These are phyloP conservation scores for Flaveria linearis DNA, from an alignment of 129 eudicot species.

Conservation along the genomic window DNA sequence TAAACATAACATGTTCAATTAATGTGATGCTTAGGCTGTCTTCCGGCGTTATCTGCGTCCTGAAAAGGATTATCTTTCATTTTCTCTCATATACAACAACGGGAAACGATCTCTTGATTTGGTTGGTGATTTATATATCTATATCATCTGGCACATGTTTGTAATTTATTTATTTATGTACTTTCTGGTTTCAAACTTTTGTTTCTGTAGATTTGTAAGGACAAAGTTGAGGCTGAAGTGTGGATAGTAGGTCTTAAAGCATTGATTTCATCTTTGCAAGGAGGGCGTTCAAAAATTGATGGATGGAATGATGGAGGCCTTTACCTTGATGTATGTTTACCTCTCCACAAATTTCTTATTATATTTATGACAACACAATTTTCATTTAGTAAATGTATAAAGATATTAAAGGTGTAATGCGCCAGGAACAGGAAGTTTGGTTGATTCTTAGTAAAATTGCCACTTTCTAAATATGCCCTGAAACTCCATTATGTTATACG, in stretches of 20 bases:
- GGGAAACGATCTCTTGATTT: constrained; percentile 91
- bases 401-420: background rate
- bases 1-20: background rate
- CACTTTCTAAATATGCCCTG: too few species aligned
- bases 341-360: background rate
- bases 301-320: constrained; percentile 95
- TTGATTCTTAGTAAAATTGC: too few species aligned
- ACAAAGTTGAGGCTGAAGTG: constrained; percentile 91
- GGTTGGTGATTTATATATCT: constrained; percentile 48
- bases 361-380: background rate
- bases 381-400: background rate
- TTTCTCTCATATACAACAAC: constrained; percentile 88
- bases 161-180: background rate
- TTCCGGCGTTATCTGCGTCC: constrained; percentile 74
- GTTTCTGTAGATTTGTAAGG: constrained; percentile 75
- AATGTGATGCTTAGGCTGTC: constrained; percentile 59
- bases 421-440: background rate
- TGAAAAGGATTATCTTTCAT: constrained; percentile 87
- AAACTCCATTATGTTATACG: too few species aligned
- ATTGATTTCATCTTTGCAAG: constrained; percentile 68
- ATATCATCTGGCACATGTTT: background rate
- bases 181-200: background rate
- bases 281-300: constrained; percentile 92
- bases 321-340: constrained; percentile 63
- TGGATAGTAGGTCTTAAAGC: constrained; percentile 93